Percentiles rank a stretch among this genome's conserved stretches.
Evolutionary conservation across 495 filamentous ascomycete species (phyloP).

Genomic region (Pseudevernia furfuracea): DNA sequence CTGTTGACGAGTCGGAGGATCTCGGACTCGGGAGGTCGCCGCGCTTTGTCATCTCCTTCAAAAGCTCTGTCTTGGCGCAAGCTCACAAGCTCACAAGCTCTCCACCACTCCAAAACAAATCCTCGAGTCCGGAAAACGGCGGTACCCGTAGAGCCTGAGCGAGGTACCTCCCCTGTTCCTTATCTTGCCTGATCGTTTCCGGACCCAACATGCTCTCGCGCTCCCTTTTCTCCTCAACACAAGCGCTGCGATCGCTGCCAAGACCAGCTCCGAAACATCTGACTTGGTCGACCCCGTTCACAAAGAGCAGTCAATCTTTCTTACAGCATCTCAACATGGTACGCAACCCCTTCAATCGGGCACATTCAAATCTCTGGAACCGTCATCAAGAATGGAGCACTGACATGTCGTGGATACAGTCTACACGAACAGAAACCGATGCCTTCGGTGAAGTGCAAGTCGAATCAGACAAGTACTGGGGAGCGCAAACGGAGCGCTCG

Average conservation of each 20-base stretch:
- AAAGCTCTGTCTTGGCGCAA: background rate
- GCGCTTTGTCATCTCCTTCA: background rate
- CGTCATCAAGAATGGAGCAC: background rate
- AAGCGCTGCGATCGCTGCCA: background rate
- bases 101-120: slow-evolving; percentile 1
- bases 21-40: background rate
- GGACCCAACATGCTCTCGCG: slow-evolving; percentile 3
- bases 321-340: slow-evolving; percentile 16
- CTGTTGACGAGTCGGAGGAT: background rate
- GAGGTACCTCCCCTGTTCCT: background rate
- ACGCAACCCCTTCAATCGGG: background rate
- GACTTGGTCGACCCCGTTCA: background rate
- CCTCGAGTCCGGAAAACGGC: background rate
- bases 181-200: background rate
- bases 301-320: background rate
- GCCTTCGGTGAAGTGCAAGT: slow-evolving; percentile 97
- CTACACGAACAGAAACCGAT: slow-evolving; percentile 74
- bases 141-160: background rate
- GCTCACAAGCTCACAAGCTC: no score
- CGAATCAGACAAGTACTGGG: slow-evolving; percentile 93
- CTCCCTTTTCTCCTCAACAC: background rate
- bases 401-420: slow-evolving; percentile 5
- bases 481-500: slow-evolving; percentile 95
- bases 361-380: no score
- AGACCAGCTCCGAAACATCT: background rate